Evolutionary conservation across 495 filamentous ascomycete species (phyloP).

Genomic region (Daldinia vernicosa): DNA sequence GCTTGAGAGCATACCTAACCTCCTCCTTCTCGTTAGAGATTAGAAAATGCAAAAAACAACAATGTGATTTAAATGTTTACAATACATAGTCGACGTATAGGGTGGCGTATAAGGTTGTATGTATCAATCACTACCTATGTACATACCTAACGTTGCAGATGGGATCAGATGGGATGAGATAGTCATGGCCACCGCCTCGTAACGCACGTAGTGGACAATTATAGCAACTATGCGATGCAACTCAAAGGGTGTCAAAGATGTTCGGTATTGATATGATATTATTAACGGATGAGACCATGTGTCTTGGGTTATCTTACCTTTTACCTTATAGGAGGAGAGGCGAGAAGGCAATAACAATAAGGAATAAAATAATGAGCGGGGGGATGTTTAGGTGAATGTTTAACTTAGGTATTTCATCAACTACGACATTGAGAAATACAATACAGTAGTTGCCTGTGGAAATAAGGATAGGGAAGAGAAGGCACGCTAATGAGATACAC

Average conservation of each 20-base stretch:
- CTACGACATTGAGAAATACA: neutral
- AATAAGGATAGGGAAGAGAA: neutral
- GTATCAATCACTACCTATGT: neutral
- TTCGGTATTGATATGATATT: slow-evolving; percentile 35
- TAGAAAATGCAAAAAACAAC: too few relatives aligned
- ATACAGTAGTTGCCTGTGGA: too few relatives aligned
- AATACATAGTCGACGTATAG: neutral
- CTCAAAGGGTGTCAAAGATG: slow-evolving; percentile 38
- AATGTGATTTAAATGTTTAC: too few relatives aligned
- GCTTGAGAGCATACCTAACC: too few relatives aligned
- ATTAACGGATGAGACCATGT: slow-evolving; percentile 39
- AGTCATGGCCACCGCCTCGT: slow-evolving; percentile 25
- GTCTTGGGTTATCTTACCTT: slow-evolving; percentile 19
- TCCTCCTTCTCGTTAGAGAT: slow-evolving; percentile 10
- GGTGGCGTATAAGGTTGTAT: slow-evolving; percentile 1
- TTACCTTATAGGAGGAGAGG: neutral
- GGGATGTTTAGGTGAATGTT: too few relatives aligned
- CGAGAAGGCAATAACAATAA: neutral
- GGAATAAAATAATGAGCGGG: neutral
- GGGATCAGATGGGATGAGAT: neutral
- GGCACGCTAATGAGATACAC: neutral
- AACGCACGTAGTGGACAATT: slow-evolving; percentile 33
- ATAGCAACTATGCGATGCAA: slow-evolving; percentile 43
- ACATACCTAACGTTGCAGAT: slow-evolving; percentile 21
- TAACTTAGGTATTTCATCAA: neutral